Conservation (phyloP, 129 eudicot species). For the Deinandra increscens region DNA sequence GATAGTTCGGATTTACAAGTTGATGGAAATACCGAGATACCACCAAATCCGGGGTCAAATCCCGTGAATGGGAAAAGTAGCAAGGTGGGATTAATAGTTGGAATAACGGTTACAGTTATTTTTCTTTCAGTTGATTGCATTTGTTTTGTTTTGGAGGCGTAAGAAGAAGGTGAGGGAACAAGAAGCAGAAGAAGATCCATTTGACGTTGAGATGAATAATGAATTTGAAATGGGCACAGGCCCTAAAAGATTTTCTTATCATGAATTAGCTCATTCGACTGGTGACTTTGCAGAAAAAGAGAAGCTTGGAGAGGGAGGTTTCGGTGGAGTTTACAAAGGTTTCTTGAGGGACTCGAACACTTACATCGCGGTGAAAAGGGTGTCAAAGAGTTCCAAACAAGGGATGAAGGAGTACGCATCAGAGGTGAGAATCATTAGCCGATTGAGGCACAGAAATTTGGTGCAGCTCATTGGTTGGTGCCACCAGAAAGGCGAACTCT, state of each 20-base stretch:
- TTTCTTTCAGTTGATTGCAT: not conserved
- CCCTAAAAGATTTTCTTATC: not conserved
- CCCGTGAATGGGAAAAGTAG: not conserved
- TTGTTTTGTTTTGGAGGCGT: not conserved
- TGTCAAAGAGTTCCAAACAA: not conserved
- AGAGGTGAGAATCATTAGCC: not conserved
- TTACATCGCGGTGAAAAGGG: not conserved
- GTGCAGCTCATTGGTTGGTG: not conserved
- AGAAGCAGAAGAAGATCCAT: not conserved
- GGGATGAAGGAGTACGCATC: not conserved
- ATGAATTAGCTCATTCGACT: not conserved
- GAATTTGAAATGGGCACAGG: not conserved
- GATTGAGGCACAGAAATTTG: not conserved
- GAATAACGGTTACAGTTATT: not conserved
- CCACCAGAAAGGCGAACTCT: not conserved
- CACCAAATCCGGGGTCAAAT: not conserved
- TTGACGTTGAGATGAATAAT: not conserved
- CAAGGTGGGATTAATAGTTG: conserved; percentile 11
- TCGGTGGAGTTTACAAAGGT: not conserved
- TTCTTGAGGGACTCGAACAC: not conserved
- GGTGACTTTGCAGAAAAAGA: not conserved
- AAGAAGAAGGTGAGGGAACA: not conserved
- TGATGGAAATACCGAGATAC: not conserved
- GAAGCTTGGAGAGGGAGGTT: conserved; percentile 6
- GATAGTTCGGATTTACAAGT: not conserved